phyloP scores from a whole-genome alignment of 768 basidiomycete species.

The Pulveroboletus frians region DNA sequence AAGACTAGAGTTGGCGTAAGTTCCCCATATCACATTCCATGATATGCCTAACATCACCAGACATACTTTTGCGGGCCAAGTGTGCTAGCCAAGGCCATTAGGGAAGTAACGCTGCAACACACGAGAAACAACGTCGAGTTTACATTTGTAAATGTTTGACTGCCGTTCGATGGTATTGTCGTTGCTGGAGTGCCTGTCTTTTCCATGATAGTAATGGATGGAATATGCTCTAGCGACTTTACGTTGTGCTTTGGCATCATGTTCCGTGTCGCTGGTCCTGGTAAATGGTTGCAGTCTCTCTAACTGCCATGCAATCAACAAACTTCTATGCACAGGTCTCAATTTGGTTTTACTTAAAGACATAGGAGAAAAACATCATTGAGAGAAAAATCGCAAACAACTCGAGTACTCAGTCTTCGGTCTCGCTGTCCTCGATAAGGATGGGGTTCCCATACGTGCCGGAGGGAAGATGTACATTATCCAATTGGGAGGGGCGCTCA shows the following conservation, averaged over 20 bases:
- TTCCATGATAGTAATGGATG: background rate
- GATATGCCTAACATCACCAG: slow-evolving; percentile 31
- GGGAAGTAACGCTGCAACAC: slow-evolving; percentile 58
- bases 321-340: background rate
- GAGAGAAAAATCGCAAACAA: background rate
- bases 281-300: background rate
- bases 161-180: slow-evolving; percentile 7
- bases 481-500: slow-evolving; percentile 1
- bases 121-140: slow-evolving; percentile 59
- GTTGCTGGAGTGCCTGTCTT: background rate
- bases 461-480: background rate
- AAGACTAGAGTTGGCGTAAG: slow-evolving; percentile 81
- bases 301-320: background rate
- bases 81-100: slow-evolving; percentile 69
- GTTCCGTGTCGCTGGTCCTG: background rate
- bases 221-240: background rate
- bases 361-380: background rate
- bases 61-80: slow-evolving; percentile 89
- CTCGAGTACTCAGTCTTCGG: slow-evolving; percentile 6
- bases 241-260: background rate
- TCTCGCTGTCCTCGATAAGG: slow-evolving; percentile 20
- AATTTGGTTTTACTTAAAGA: background rate
- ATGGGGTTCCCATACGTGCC: slow-evolving; percentile 22
- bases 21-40: slow-evolving; percentile 7
- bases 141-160: slow-evolving; percentile 73